phyloP scores from a whole-genome alignment of 176 grass and related monocot genomes.

The Oryza punctata region DNA sequence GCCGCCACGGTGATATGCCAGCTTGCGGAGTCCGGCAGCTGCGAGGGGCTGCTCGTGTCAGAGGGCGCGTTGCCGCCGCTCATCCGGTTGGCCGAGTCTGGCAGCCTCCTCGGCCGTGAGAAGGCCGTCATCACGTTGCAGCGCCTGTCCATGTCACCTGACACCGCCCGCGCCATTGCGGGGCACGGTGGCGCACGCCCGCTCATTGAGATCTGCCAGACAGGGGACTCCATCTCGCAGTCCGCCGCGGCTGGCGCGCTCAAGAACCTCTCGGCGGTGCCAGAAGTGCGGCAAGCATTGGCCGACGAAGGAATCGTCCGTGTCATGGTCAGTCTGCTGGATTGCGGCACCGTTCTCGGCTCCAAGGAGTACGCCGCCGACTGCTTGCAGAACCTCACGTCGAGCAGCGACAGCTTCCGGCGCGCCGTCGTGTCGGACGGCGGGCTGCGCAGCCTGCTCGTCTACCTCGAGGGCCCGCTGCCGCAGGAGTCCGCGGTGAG shows the following conservation, averaged over 20 bases:
- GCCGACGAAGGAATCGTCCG: slow-evolving; percentile 69
- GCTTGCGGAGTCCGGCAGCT: slow-evolving; percentile 55
- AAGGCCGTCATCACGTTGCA: slow-evolving; percentile 79
- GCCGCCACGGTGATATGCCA: slow-evolving; percentile 62
- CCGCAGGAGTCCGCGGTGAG: slow-evolving; percentile 70
- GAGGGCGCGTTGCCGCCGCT: slow-evolving; percentile 80
- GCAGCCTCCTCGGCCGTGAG: slow-evolving; percentile 70
- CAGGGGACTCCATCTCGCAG: slow-evolving; percentile 70
- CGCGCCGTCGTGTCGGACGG: slow-evolving; percentile 70
- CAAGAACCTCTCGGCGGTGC: slow-evolving; percentile 72
- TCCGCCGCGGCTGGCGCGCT: slow-evolving; percentile 68
- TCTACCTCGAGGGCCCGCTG: slow-evolving; percentile 62
- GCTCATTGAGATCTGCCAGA: slow-evolving; percentile 80
- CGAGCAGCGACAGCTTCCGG: slow-evolving; percentile 53
- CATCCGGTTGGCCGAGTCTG: slow-evolving; percentile 81
- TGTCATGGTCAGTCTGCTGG: slow-evolving; percentile 72
- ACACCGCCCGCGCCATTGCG: slow-evolving; percentile 59
- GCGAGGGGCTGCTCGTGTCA: slow-evolving; percentile 64
- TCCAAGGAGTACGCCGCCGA: slow-evolving; percentile 87
- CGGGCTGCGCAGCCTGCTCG: slow-evolving; percentile 66
- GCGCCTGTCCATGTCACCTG: slow-evolving; percentile 57
- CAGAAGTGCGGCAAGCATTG: slow-evolving; percentile 61
- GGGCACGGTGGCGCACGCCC: slow-evolving; percentile 69
- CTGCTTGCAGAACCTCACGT: slow-evolving; percentile 79
- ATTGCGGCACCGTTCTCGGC: slow-evolving; percentile 52